These are phyloP conservation scores for Phytopythium sindhum DNA, from an alignment of 352 stramenopile species.

Conservation along the genomic window DNA sequence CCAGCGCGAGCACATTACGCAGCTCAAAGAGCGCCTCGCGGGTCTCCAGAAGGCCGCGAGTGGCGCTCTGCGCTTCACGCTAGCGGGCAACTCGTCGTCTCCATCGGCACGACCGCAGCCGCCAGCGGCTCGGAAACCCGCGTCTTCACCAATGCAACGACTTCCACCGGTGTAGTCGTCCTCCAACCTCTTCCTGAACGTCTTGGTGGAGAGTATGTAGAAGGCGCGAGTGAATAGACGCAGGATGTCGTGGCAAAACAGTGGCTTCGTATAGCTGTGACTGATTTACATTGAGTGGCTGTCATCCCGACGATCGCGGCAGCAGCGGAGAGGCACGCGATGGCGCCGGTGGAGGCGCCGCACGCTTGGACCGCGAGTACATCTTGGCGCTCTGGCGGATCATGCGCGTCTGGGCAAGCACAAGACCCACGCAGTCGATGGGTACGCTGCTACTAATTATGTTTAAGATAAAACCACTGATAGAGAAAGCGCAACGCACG, in stretches of 20 bases:
- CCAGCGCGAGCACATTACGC: conserved; percentile 66
- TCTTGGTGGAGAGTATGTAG: too few species aligned
- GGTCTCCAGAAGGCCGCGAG: conserved; percentile 64
- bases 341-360: background rate
- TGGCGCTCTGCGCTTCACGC: conserved; percentile 50
- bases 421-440: background rate
- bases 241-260: background rate
- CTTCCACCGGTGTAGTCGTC: conserved; percentile 69
- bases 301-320: background rate
- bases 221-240: background rate
- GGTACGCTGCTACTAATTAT: too few species aligned
- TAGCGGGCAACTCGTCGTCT: conserved; percentile 27
- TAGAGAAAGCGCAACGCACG: conserved; percentile 17
- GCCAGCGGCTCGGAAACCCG: conserved; percentile 24
- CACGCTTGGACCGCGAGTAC: conserved; percentile 76
- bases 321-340: background rate
- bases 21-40: conserved; percentile 62
- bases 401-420: conserved; percentile 56
- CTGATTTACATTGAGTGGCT: background rate
- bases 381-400: conserved; percentile 76
- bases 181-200: background rate
- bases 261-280: background rate
- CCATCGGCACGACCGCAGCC: conserved; percentile 13
- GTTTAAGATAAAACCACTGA: too few species aligned
- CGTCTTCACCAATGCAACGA: conserved; percentile 36